Base-by-base conservation (phyloP, 306 rosid genomes). In the Pterocarpus macrocarpus region DNA sequence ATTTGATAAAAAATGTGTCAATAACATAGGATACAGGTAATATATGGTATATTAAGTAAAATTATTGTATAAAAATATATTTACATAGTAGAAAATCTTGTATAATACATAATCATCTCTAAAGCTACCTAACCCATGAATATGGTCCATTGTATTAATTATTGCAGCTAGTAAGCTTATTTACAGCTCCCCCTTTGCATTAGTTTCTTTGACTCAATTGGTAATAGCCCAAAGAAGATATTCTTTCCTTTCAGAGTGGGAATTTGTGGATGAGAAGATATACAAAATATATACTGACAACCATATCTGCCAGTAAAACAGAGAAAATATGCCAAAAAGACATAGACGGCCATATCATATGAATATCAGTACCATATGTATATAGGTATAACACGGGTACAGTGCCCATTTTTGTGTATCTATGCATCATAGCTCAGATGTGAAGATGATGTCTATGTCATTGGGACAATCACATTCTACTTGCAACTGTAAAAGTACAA, bases 381-480 rank as follows among this genome's bases (percentile, higher is more conserved):
- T 8, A 3, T 45, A 30, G 22, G 4, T 32, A 2, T 43, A 14
- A 69, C 16, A 58, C 2, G 55, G 58, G 52, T 36, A 8, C 52
- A 33, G 32, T 17, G 49, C 32, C 17, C 32, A 5, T 57, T 74
- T 35, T 81, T 43, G 53, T 17, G 4, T 58, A 68, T 59, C 32
- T 68, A 47, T 56, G 56, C 61, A 74, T 74, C 47, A 9, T 49
- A 49, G 64, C 50, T 69, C n/a, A 53, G 76, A 22, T 78, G n/a
- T 36, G 47, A 45, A 63, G 45, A 30, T 16, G 2, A 22, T 64
- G 7, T 56, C 15, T 9, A 77, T 33, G 66, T n/a, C 17, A 50
- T 34, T 77, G 57, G 45, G 56, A 44, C 34, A 63, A 33, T 30
- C 33, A 64, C 8, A 57, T 73, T 68, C 56, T 68, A 28, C 44